Evolutionary conservation across 1,284 basidiomycete genomes (phyloP).

Genomic region (Sporisorium iseilematis-ciliati): DNA sequence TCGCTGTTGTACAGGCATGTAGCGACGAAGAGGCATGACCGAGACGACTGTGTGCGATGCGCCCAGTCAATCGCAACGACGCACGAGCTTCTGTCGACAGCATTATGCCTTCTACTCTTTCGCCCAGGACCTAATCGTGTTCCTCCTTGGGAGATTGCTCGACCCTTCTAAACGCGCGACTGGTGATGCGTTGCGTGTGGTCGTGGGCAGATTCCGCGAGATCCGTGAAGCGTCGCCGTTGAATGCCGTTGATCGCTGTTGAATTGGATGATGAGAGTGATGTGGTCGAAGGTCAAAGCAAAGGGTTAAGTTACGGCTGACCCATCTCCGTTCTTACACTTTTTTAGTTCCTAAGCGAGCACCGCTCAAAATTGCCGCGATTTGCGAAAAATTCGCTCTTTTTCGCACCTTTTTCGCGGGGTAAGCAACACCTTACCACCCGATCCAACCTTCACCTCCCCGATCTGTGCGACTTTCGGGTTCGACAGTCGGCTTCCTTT

Average conservation of each 20-base stretch:
- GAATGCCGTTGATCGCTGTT: neutral
- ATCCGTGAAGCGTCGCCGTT: neutral
- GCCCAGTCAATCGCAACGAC: constrained; percentile 18
- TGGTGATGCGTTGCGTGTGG: neutral
- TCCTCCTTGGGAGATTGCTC: too few species aligned
- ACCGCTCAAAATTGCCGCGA: constrained; percentile 1
- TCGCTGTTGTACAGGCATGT: neutral
- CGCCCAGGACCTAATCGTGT: neutral
- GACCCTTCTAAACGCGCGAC: too few species aligned
- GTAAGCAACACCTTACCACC: constrained; percentile 1
- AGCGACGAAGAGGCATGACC: neutral
- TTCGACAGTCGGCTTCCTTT: too few species aligned
- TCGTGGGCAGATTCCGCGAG: neutral
- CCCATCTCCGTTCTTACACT: constrained; percentile 11
- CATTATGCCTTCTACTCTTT: constrained; percentile 11
- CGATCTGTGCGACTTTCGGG: too few species aligned
- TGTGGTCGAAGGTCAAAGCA: neutral
- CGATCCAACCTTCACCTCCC: too few species aligned
- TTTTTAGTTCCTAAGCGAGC: neutral
- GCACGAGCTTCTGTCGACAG: constrained; percentile 10
- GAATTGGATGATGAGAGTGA: neutral
- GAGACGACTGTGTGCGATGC: constrained; percentile 8
- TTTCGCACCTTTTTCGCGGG: neutral
- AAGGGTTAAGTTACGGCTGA: constrained; percentile 21
- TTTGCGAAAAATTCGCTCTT: constrained; percentile 1